phyloP scores from a whole-genome alignment of 441 rosid genomes.

The Geranium incanum region DNA sequence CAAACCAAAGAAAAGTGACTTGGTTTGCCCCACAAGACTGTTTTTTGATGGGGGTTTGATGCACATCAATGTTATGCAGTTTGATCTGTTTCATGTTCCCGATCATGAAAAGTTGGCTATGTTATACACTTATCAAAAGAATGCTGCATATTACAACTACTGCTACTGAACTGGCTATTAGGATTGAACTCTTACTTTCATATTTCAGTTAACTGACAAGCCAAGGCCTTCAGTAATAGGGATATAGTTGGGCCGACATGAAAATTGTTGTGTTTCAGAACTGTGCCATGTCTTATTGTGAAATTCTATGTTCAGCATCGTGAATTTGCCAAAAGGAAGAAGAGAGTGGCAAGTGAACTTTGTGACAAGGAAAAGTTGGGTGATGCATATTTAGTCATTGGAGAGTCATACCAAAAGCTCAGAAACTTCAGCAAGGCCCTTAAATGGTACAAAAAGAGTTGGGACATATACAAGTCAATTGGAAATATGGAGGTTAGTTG shows the following conservation, averaged over 20 bases:
- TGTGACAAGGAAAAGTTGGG: slow-evolving; percentile 74
- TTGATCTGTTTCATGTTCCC: no score
- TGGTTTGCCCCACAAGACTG: no score
- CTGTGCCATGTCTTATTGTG: slow-evolving; percentile 14
- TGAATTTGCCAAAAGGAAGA: slow-evolving; percentile 71
- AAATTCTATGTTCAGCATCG: slow-evolving; percentile 50
- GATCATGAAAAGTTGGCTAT: no score
- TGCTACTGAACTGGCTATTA: background rate
- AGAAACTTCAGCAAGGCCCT: slow-evolving; percentile 68
- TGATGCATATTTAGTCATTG: slow-evolving; percentile 70
- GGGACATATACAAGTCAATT: slow-evolving; percentile 59
- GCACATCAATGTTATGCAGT: no score
- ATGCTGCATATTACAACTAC: background rate
- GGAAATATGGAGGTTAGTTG: slow-evolving; percentile 76
- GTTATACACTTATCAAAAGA: background rate
- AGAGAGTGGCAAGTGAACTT: slow-evolving; percentile 57
- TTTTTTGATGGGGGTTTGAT: no score
- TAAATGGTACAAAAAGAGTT: slow-evolving; percentile 67
- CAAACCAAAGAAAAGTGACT: no score
- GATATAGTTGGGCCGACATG: background rate
- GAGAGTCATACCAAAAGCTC: slow-evolving; percentile 85
- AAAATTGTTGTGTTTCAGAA: background rate
- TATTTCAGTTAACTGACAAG: slow-evolving; percentile 4
- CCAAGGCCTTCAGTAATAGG: background rate
- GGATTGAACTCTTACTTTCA: slow-evolving; percentile 3